A percentile compares a stretch with the other conserved stretches of the same genome.
phyloP scores from a whole-genome alignment of 257 asterid species.

The Lantana camara region DNA sequence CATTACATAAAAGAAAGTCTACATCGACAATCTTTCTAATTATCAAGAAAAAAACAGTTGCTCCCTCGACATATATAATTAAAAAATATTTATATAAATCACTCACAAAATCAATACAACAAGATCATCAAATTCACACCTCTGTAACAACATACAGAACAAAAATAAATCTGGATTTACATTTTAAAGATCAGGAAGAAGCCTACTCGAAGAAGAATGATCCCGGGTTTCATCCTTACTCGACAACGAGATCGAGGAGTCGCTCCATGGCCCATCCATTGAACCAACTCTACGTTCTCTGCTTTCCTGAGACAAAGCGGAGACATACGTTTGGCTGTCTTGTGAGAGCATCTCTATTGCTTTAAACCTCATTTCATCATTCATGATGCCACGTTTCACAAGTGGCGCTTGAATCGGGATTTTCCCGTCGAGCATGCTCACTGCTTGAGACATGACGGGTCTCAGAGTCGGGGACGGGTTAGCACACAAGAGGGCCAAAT shows the following conservation, averaged over 20 bases:
- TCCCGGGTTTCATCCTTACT: constrained; percentile 39
- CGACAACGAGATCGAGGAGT: constrained; percentile 52
- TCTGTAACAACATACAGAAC: background rate
- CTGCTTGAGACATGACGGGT: constrained; percentile 80
- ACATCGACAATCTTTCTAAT: too few relatives aligned
- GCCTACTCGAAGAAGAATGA: constrained; percentile 43
- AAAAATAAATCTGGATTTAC: constrained; percentile 13
- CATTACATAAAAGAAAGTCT: too few relatives aligned
- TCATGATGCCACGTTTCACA: constrained; percentile 45
- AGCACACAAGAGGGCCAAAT: constrained; percentile 66
- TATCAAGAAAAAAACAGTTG: too few relatives aligned
- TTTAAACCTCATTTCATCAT: constrained; percentile 58
- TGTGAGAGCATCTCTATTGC: constrained; percentile 67
- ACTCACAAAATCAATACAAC: background rate
- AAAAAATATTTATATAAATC: background rate
- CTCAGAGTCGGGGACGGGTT: constrained; percentile 81
- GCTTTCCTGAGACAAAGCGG: constrained; percentile 48
- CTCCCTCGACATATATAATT: too few relatives aligned
- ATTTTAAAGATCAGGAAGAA: constrained; percentile 38
- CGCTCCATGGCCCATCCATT: constrained; percentile 73
- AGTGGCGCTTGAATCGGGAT: constrained; percentile 75
- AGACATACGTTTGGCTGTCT: constrained; percentile 60
- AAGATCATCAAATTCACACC: background rate
- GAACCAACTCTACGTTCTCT: constrained; percentile 53
- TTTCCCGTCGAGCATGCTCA: constrained; percentile 86